Percentiles rank a stretch among this genome's conserved stretches.
phyloP scores from a whole-genome alignment of 805 yeast genomes.

The Pichia nakasei region DNA sequence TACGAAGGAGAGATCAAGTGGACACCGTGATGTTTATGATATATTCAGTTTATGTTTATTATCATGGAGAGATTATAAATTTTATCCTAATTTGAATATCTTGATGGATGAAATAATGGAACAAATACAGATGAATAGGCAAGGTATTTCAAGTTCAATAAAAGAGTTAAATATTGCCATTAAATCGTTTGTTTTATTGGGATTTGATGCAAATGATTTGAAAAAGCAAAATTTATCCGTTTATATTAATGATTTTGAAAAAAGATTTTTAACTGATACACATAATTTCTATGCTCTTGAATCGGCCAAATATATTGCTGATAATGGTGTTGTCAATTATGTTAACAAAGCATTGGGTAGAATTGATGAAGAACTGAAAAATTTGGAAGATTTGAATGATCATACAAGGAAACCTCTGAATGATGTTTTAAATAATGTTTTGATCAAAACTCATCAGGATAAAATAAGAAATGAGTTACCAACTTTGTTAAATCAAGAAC shows the following conservation, averaged over 20 bases:
- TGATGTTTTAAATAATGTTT: conserved; percentile 63
- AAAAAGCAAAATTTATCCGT: conserved; percentile 77
- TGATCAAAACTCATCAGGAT: conserved; percentile 72
- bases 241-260: conserved; percentile 74
- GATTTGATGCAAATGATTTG: conserved; percentile 84
- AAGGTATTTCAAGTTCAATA: conserved; percentile 65
- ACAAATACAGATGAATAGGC: conserved; percentile 69
- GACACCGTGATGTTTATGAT: conserved; percentile 81
- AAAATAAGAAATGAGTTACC: conserved; percentile 71
- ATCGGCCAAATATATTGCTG: conserved; percentile 53
- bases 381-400: conserved; percentile 74
- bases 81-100: conserved; percentile 49
- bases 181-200: conserved; percentile 79
- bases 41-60: conserved; percentile 81
- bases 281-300: conserved; percentile 59
- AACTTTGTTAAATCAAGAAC: conserved; percentile 62
- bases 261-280: conserved; percentile 63
- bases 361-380: conserved; percentile 71
- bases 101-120: conserved; percentile 66
- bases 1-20: conserved; percentile 89
- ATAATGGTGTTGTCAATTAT: conserved; percentile 83
- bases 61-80: conserved; percentile 82
- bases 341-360: conserved; percentile 79
- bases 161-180: conserved; percentile 63
- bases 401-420: conserved; percentile 73